Conservation (phyloP, 768 basidiomycete species). For the Tricholoma bakamatsutake region DNA sequence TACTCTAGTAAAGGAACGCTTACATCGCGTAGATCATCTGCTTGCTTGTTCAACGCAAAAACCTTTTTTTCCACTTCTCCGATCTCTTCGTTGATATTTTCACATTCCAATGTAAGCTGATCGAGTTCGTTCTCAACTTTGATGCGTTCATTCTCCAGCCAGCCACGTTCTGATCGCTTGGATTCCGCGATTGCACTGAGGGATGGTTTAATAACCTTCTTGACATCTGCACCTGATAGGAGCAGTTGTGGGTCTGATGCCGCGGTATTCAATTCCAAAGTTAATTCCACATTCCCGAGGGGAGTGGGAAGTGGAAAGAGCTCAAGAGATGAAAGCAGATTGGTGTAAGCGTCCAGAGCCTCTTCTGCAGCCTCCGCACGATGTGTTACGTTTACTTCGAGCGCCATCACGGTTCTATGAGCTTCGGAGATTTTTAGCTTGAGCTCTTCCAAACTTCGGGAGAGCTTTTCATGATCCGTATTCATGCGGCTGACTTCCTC, state of each 20-base stretch:
- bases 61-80: constrained; percentile 71
- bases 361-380: constrained; percentile 79
- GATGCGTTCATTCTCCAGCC: constrained; percentile 72
- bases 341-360: constrained; percentile 73
- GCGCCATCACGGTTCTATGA: constrained; percentile 63
- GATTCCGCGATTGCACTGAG: constrained; percentile 66
- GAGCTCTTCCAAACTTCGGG: constrained; percentile 69
- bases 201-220: constrained; percentile 71
- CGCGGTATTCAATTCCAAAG: constrained; percentile 76
- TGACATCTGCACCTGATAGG: constrained; percentile 62
- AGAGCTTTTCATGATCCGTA: constrained; percentile 76
- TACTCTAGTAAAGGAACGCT: constrained; percentile 15
- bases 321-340: constrained; percentile 67
- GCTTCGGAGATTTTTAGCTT: constrained; percentile 71
- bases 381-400: constrained; percentile 81
- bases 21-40: constrained; percentile 79
- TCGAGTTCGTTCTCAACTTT: constrained; percentile 82
- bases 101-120: constrained; percentile 66
- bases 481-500: constrained; percentile 93
- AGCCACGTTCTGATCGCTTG: constrained; percentile 62
- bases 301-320: constrained; percentile 70
- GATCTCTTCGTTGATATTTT: constrained; percentile 77
- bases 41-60: constrained; percentile 61
- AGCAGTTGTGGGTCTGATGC: constrained; percentile 65
- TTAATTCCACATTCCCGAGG: constrained; percentile 68